Percentiles rank a stretch among this genome's conserved stretches.
These are phyloP conservation scores for Fraxinus sp. DNA, from an alignment of 305 asterid genomes.

Conservation along the genomic window DNA sequence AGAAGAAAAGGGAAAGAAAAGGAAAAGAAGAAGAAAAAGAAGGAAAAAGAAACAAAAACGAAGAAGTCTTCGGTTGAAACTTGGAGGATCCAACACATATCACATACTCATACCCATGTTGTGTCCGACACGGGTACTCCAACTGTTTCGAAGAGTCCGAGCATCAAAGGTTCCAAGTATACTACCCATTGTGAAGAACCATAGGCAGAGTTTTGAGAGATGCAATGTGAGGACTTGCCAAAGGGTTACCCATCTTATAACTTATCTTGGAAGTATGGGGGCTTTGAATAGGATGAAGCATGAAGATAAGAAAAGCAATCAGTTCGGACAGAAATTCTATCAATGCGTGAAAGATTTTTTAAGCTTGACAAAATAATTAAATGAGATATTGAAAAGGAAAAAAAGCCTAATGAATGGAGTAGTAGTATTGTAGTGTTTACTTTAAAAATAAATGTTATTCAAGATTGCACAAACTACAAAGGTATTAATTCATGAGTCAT, in stretches of 20 bases:
- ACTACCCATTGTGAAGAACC: not conserved
- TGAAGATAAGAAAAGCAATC: not conserved
- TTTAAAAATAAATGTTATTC: not conserved
- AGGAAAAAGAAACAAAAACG: too few species aligned
- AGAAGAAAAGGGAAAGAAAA: too few species aligned
- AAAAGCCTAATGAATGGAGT: not conserved
- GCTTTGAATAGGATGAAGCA: not conserved
- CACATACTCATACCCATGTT: too few species aligned
- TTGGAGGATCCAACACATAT: too few species aligned
- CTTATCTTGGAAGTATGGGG: not conserved
- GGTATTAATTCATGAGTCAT: not conserved
- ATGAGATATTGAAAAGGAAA: not conserved
- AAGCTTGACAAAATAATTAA: not conserved
- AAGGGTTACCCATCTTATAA: not conserved
- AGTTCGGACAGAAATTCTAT: not conserved
- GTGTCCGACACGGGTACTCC: too few species aligned
- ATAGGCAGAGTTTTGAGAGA: not conserved
- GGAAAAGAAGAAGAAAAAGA: too few species aligned
- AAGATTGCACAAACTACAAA: not conserved
- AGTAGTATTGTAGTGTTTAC: not conserved
- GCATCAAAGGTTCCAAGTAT: not conserved
- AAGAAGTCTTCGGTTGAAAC: too few species aligned
- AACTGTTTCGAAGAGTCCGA: too few species aligned
- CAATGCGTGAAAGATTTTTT: not conserved
- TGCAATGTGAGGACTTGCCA: not conserved